Evolutionary conservation across 352 stramenopile species (phyloP), one percentile per base, ranked within the genome.

Genomic region (Pythium insidiosum): DNA sequence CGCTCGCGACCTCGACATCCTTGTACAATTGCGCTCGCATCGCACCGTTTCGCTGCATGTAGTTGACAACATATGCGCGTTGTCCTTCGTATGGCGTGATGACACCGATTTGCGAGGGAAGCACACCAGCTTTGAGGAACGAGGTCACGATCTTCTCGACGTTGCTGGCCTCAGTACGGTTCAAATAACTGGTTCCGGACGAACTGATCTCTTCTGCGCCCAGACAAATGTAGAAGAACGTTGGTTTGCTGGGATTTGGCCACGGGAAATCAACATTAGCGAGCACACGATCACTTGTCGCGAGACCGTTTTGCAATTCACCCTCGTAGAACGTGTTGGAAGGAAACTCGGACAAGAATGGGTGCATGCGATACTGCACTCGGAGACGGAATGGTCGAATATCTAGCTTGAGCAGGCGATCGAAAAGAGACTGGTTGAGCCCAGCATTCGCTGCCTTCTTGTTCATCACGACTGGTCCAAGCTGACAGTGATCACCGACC

Each of bases 311-410:
- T 64, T 99, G 94, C 35, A 99, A 69, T 50, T 95, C 96, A 38
- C 97, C 97, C 61, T 99, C 97, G 58, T 99, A 99, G 56, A 99
- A 99, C 57, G 94, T 97, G 54, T 99, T 99, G 9, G 94, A 99
- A 5, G 96, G 96, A 55, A 99, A 99, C 65, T 99, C 96, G 0
- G 94, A 98, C 38, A 99, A 66, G 46, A 88, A 97, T 15, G 97
- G 97, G 52, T 99, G 97, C 96, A 99, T 99, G 26, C 97, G 93
- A 70, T 99, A 99, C 66, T 99, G 97, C 5, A 99, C 95, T 38
- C 96, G 84, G 12, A 99, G 84, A 30, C 96, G 93, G 60, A 98
- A 97, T 10, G 97, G 96, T 28, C 91, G 89, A 52, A 98, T 84
- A 41, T 96, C 94, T 23, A 98, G 85, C 47, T 94, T 67, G 9